Base-by-base conservation (phyloP, 192 early-diverging fungal genomes). In the Entophlyctis luteolus region DNA sequence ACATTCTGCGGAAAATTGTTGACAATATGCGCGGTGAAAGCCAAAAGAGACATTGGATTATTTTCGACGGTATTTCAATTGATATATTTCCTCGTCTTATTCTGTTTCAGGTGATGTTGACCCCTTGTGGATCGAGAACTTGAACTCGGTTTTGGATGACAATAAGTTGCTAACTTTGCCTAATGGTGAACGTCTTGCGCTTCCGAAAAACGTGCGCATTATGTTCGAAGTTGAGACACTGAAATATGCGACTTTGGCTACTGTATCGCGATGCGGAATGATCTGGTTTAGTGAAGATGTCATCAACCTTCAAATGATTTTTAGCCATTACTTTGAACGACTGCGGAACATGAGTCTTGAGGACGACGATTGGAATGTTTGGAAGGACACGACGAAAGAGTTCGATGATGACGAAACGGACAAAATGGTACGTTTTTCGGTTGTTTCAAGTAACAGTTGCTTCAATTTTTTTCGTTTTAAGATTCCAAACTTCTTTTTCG, bases 191-290 rank as follows among this genome's bases (percentile, higher is more conserved):
- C 91, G 98, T 52, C 77, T 99, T 72, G 86, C 85, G 47, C 82
- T 99, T 47, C 96, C 96, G 20, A 81, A 88, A 18, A 99, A 98
- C 72, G 96, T 98, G 33, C 87, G 95, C 35, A 91, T 99, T 42
- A 89, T 99, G 91, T 99, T 99, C 72, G 98, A 99, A 77, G 98
- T 98, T 22, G 96, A 99, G 65, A 94, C 90, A n/a, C 79, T 99
- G 56, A 89, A 91, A 57, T 95, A 98, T 58, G 98, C 98, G 12
- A 99, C 98, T 3, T 82, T 94, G 25, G 98, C 98, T 45, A 99
- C 98, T 0, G 94, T 99, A 34, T 91, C 88, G 80, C 93, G 98
- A 37, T 99, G 98, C 76, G 98, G 98, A 73, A 99, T 99, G 98
- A 93, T 99, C 42, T 99, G 95, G 96, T 98, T 98, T 75, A 91